Conservation (phyloP, 805 yeast species). For the Hanseniaspora hatyaiensis region DNA sequence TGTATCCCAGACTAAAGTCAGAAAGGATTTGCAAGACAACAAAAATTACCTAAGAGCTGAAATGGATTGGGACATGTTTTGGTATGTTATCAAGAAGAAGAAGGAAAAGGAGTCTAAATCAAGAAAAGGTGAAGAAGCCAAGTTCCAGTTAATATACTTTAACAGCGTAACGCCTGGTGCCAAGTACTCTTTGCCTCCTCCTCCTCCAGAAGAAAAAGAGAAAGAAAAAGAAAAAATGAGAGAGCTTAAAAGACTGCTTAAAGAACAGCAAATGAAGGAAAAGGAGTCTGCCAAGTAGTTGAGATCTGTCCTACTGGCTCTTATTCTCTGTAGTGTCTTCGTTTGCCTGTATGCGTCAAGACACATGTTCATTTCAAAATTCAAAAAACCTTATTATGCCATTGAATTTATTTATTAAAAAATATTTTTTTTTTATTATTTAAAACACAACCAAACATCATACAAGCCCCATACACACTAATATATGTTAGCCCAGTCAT, state of each 20-base stretch:
- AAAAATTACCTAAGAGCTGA: constrained; percentile 44
- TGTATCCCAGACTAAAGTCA: constrained; percentile 49
- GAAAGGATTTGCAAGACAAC: constrained; percentile 22
- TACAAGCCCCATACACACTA: no score
- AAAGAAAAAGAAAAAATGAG: constrained; percentile 14
- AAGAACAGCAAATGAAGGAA: constrained; percentile 10
- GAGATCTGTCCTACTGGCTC: not conserved
- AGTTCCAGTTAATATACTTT: constrained; percentile 12
- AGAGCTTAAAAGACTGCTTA: constrained; percentile 11
- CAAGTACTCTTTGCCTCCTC: constrained; percentile 12
- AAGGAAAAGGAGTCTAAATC: not conserved
- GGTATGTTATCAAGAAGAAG: constrained; percentile 21
- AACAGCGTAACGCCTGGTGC: constrained; percentile 17
- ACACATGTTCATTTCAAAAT: no score
- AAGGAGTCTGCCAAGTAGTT: not conserved
- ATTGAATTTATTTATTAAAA: no score
- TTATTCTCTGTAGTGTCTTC: no score
- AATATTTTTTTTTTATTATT: no score
- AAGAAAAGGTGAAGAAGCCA: not conserved
- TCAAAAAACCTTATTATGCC: no score
- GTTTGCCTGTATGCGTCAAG: no score
- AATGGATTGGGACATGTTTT: constrained; percentile 73
- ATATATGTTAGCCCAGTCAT: no score
- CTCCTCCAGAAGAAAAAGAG: constrained; percentile 15
- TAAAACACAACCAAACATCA: not conserved